Percentiles rank a stretch among this genome's conserved stretches.
phyloP scores from a whole-genome alignment of 257 asterid genomes.

The Przewalskia tangutica region DNA sequence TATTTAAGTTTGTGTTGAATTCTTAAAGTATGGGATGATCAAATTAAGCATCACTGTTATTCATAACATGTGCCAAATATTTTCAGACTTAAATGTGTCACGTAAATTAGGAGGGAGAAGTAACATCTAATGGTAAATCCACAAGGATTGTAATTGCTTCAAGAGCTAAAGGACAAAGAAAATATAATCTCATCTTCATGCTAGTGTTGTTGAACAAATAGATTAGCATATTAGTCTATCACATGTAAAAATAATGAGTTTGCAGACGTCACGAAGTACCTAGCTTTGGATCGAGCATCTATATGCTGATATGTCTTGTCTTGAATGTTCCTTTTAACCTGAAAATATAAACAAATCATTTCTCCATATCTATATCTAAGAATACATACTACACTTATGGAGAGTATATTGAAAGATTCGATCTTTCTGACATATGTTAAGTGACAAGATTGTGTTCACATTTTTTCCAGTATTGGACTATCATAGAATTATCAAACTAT shows the following conservation, averaged over 20 bases:
- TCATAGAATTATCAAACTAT: not conserved
- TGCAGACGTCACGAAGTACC: slow-evolving; percentile 14
- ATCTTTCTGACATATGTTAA: not conserved
- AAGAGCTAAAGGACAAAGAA: not conserved
- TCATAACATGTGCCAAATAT: not conserved
- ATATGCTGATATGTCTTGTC: slow-evolving; percentile 33
- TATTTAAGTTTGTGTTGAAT: not conserved
- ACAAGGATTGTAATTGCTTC: not conserved
- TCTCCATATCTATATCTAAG: not conserved
- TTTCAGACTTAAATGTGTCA: not conserved
- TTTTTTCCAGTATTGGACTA: not conserved
- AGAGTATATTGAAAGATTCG: not conserved
- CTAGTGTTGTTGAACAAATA: not conserved
- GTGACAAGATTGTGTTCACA: not conserved
- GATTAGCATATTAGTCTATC: not conserved
- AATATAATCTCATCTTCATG: not conserved
- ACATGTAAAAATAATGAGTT: not conserved
- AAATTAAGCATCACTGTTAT: not conserved
- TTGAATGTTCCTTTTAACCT: slow-evolving; percentile 34
- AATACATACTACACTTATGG: not conserved
- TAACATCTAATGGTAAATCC: not conserved
- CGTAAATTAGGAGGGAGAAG: not conserved
- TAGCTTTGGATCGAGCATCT: slow-evolving; percentile 45
- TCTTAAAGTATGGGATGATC: not conserved
- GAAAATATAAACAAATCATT: slow-evolving; percentile 7